Conservation (phyloP, 164 flowering plant genomes). For the Vitis vinifera region ASM3070453v1 NC_081806.1:3311501-3312000, state of each 20-base stretch:
- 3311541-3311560: constrained; percentile 69
- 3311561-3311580: constrained; percentile 82
- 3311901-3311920: too few species aligned
- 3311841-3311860: neutral
- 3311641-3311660: too few species aligned
- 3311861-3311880: neutral
- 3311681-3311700: neutral
- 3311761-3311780: too few species aligned
- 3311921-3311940: too few species aligned
- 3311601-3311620: constrained; percentile 8
- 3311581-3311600: constrained; percentile 80
- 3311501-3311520: neutral
- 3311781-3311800: neutral
- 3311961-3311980: neutral
- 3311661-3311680: neutral
- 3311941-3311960: neutral
- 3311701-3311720: neutral
- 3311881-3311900: neutral
- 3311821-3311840: neutral
- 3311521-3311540: constrained; percentile 58
- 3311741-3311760: too few species aligned
- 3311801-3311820: neutral
- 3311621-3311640: neutral
- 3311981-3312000: neutral
- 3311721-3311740: neutral